phyloP scores from a whole-genome alignment of 2,329 filamentous ascomycete species.

The Fusarium duplospermum region DNA sequence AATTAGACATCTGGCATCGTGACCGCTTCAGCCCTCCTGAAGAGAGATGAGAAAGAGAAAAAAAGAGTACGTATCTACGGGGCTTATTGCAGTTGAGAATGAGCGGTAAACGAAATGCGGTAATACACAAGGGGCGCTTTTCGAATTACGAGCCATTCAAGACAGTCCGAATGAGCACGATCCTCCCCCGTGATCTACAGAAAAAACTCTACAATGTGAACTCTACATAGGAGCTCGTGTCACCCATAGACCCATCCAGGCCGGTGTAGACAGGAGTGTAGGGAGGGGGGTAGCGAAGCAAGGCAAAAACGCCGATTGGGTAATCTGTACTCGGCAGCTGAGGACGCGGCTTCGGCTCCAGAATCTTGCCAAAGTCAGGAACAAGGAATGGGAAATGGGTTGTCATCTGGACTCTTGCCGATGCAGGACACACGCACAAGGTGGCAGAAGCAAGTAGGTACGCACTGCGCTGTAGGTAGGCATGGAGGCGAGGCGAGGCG shows the following conservation, averaged over 20 bases:
- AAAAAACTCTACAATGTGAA: conserved; percentile 9
- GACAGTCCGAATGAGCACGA: conserved; percentile 9
- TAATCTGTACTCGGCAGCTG: conserved; percentile 19
- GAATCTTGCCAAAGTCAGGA: conserved; percentile 11
- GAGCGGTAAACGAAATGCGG: conserved; percentile 28
- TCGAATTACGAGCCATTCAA: conserved; percentile 25
- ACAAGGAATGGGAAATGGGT: background rate
- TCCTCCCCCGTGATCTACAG: conserved; percentile 23
- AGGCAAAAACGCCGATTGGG: conserved; percentile 37
- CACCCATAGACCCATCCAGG: conserved; percentile 21
- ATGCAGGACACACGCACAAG: conserved; percentile 1
- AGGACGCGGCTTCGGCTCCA: conserved; percentile 5
- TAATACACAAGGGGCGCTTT: conserved; percentile 20
- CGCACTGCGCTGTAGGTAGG: background rate
- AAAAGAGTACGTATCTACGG: conserved; percentile 24
- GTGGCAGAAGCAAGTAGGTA: conserved; percentile 9
- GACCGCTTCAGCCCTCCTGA: conserved; percentile 33
- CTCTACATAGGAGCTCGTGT: conserved; percentile 10
- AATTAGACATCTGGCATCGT: conserved; percentile 46
- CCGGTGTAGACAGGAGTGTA: background rate
- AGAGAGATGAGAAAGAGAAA: conserved; percentile 2
- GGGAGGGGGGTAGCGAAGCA: conserved; percentile 6
- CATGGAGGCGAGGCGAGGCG: background rate
- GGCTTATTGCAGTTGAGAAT: background rate
- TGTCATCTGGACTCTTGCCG: conserved; percentile 18